phyloP scores from a whole-genome alignment of 1,284 basidiomycete species.

The Bondarzewia mesenterica region DNA sequence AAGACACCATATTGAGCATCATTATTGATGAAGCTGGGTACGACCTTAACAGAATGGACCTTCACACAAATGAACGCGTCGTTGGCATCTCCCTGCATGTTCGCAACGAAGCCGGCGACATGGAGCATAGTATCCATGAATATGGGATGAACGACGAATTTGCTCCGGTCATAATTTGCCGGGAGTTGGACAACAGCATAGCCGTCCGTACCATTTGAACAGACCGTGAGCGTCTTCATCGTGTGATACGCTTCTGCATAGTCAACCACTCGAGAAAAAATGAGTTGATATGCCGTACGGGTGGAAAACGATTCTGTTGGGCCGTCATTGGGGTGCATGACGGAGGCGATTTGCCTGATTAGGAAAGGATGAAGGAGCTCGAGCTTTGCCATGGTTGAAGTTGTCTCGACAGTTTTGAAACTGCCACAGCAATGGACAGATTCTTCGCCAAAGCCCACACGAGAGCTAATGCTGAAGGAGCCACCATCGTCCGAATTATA shows the following conservation, averaged over 20 bases:
- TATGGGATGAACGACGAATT: conserved; percentile 41
- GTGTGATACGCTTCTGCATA: conserved; percentile 53
- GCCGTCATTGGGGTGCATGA: background rate
- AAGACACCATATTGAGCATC: conserved; percentile 40
- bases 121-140: conserved; percentile 64
- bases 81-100: conserved; percentile 38
- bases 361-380: too few relatives aligned
- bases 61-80: conserved; percentile 58
- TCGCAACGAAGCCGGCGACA: conserved; percentile 59
- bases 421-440: conserved; percentile 41
- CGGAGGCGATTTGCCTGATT: background rate
- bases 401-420: too few relatives aligned
- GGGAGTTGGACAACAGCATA: conserved; percentile 41
- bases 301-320: conserved; percentile 41
- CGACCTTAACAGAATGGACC: conserved; percentile 38
- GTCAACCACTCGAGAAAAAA: conserved; percentile 62
- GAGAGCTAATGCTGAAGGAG: conserved; percentile 38
- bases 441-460: conserved; percentile 23
- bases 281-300: conserved; percentile 52
- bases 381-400: too few relatives aligned
- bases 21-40: conserved; percentile 33
- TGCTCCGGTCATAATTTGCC: conserved; percentile 20
- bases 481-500: conserved; percentile 29
- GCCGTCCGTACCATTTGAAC: conserved; percentile 41
- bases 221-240: conserved; percentile 44